These are phyloP conservation scores for Erucastrum elatum DNA, from an alignment of 345 rosid genomes.

Conservation along the genomic window DNA sequence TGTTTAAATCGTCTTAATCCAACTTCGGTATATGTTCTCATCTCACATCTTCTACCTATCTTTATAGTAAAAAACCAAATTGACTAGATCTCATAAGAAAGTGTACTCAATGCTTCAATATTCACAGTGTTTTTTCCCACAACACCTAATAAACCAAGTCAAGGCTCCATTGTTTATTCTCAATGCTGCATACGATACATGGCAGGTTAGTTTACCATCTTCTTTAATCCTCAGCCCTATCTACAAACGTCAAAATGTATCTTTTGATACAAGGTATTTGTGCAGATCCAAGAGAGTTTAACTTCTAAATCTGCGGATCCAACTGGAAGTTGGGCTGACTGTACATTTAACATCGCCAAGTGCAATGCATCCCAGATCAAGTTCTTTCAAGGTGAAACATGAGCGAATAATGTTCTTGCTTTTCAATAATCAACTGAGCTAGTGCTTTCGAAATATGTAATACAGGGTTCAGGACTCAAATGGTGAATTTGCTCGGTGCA, in stretches of 20 bases:
- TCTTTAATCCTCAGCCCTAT: background rate
- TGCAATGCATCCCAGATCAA: slow-evolving; percentile 36
- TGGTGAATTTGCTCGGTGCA: background rate
- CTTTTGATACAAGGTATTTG: background rate
- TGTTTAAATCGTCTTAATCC: slow-evolving; percentile 39
- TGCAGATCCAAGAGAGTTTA: slow-evolving; percentile 41
- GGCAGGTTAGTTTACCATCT: slow-evolving; percentile 36
- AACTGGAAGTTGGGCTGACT: slow-evolving; percentile 36
- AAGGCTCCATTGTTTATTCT: slow-evolving; percentile 39
- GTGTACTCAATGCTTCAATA: slow-evolving; percentile 1
- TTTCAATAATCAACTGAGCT: background rate
- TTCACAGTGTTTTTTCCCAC: slow-evolving; percentile 43
- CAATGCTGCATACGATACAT: slow-evolving; percentile 42
- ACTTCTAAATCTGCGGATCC: slow-evolving; percentile 43
- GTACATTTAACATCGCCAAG: slow-evolving; percentile 34
- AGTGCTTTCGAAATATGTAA: background rate
- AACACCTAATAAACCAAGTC: slow-evolving; percentile 33
- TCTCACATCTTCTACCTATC: slow-evolving; percentile 11
- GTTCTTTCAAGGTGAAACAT: slow-evolving; percentile 40
- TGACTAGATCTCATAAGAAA: background rate
- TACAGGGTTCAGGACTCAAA: background rate
- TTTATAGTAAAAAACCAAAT: background rate
- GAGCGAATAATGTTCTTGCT: background rate
- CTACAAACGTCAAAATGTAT: background rate
- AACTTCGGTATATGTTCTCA: slow-evolving; percentile 32